phyloP scores from a whole-genome alignment of 202 grass and related monocot genomes.

The Musa balbisiana region DNA sequence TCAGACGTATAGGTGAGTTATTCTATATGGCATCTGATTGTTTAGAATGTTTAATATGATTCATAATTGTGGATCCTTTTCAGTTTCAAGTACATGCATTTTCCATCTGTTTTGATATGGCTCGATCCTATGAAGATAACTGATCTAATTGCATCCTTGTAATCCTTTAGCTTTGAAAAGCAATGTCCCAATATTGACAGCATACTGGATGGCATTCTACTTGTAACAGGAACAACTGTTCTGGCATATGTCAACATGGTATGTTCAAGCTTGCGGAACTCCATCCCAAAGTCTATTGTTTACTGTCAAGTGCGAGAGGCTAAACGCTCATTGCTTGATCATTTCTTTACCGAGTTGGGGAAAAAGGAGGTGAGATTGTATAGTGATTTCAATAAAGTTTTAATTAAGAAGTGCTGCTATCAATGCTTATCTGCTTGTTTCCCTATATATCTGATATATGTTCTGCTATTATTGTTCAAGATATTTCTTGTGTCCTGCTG shows the following conservation, averaged over 20 bases:
- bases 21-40: too few species aligned
- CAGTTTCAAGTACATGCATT: not conserved
- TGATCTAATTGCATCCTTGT: not conserved
- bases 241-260: conserved; percentile 23
- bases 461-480: too few species aligned
- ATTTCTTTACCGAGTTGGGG: conserved; percentile 18
- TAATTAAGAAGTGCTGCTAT: not conserved
- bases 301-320: conserved; percentile 23
- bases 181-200: not conserved
- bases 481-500: too few species aligned
- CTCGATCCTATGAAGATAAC: not conserved
- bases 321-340: conserved; percentile 20
- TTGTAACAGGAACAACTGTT: conserved; percentile 18
- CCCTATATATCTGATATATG: too few species aligned
- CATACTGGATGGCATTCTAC: not conserved
- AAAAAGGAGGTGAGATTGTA: conserved; percentile 17
- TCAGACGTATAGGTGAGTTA: conserved; percentile 17
- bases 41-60: too few species aligned
- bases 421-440: not conserved
- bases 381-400: not conserved
- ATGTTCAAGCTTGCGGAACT: conserved; percentile 18
- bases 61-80: not conserved
- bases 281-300: conserved; percentile 22
- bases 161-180: not conserved
- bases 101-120: not conserved